Evolutionary conservation across 306 rosid genomes (phyloP).

Genomic region (Senna siamea): DNA sequence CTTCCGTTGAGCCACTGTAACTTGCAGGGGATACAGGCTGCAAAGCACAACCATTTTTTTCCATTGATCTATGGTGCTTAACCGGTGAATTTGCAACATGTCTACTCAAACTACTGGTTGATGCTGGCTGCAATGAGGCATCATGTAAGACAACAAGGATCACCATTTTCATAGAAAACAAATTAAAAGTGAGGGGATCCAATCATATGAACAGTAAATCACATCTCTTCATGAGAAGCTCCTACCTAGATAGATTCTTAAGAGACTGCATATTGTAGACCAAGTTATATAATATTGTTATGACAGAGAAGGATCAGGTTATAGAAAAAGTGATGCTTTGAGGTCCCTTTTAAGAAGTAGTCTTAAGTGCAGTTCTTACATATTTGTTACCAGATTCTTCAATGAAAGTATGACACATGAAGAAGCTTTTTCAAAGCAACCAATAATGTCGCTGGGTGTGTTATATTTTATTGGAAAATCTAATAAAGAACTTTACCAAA

Average conservation of each 20-base stretch:
- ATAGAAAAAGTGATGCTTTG: not conserved
- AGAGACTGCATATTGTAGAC: constrained; percentile 12
- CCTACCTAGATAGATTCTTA: not conserved
- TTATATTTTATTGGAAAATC: not conserved
- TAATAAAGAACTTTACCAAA: not conserved
- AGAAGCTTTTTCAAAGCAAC: too few species aligned
- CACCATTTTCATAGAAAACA: constrained; percentile 17
- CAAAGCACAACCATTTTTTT: constrained; percentile 38
- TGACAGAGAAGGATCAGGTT: not conserved
- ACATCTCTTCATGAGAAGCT: constrained; percentile 23
- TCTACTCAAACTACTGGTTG: constrained; percentile 45
- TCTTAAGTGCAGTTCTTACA: too few species aligned
- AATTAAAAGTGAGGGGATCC: not conserved
- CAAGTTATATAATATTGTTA: not conserved
- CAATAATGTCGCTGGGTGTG: too few species aligned
- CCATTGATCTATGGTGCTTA: constrained; percentile 44
- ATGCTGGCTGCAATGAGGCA: constrained; percentile 57
- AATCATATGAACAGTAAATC: constrained; percentile 7
- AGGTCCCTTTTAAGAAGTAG: too few species aligned
- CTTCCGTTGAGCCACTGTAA: constrained; percentile 59
- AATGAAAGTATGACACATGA: too few species aligned
- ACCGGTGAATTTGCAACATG: constrained; percentile 41
- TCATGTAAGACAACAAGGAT: not conserved
- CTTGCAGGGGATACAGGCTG: constrained; percentile 58
- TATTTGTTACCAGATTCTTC: too few species aligned